Conservation (phyloP, 805 yeast species). For the Zygosaccharomyces lentus region DNA sequence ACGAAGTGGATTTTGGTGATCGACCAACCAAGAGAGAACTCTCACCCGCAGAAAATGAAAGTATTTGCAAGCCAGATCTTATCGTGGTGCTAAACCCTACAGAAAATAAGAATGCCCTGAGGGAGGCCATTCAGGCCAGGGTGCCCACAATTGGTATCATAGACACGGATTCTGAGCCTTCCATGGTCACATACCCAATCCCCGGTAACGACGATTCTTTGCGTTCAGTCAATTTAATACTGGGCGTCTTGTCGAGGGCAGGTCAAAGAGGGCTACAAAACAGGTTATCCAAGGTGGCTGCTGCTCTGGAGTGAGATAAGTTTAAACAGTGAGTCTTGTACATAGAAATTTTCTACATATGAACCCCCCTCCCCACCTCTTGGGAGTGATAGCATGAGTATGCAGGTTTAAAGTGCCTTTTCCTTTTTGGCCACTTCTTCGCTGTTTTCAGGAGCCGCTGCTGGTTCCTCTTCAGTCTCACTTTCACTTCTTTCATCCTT, state of each 20-base stretch:
- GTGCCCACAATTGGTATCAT: slow-evolving; percentile 91
- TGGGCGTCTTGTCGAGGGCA: slow-evolving; percentile 80
- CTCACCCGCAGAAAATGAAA: slow-evolving; percentile 44
- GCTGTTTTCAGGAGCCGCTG: slow-evolving; percentile 16
- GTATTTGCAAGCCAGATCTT: slow-evolving; percentile 80
- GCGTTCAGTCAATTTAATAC: slow-evolving; percentile 72
- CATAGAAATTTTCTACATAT: slow-evolving; percentile 2
- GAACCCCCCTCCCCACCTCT: background rate
- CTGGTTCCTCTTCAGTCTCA: slow-evolving; percentile 51
- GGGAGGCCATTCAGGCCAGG: slow-evolving; percentile 75
- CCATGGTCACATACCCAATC: slow-evolving; percentile 85
- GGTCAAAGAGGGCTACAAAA: slow-evolving; percentile 71
- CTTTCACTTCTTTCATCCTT: slow-evolving; percentile 86
- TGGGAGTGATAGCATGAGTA: background rate
- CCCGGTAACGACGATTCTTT: slow-evolving; percentile 94
- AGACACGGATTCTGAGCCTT: slow-evolving; percentile 91
- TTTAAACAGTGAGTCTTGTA: slow-evolving; percentile 5
- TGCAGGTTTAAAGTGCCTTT: slow-evolving; percentile 1
- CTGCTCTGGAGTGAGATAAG: slow-evolving; percentile 1
- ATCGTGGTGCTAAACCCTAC: slow-evolving; percentile 82
- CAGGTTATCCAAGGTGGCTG: slow-evolving; percentile 41
- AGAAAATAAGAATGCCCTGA: slow-evolving; percentile 73
- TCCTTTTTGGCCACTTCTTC: slow-evolving; percentile 4
- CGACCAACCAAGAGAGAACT: slow-evolving; percentile 57
- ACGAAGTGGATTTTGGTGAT: slow-evolving; percentile 75